Conservation (phyloP, 495 filamentous ascomycete genomes). For the Aspergillus heteromorphus region DNA sequence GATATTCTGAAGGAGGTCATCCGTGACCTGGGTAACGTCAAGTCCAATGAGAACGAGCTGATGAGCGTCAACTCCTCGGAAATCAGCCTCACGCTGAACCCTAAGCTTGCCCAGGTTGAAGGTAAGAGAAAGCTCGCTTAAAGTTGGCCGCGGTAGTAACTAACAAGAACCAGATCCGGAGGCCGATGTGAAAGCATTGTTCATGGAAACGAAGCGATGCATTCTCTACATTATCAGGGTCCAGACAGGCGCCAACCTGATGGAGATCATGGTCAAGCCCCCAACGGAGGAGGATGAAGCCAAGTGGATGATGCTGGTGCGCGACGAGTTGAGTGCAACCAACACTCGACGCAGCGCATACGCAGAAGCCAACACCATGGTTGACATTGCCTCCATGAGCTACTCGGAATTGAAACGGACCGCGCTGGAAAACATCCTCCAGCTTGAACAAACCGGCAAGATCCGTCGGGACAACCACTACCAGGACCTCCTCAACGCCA, state of each 20-base stretch:
- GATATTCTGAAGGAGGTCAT: constrained; percentile 89
- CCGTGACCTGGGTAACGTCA: constrained; percentile 87
- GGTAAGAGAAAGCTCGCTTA: constrained; percentile 31
- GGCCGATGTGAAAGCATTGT: constrained; percentile 81
- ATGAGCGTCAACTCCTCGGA: constrained; percentile 80
- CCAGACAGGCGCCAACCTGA: constrained; percentile 83
- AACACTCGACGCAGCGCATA: constrained; percentile 76
- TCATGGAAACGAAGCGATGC: constrained; percentile 97
- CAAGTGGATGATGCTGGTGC: constrained; percentile 75
- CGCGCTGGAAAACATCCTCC: constrained; percentile 89
- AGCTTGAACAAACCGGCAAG: constrained; percentile 74
- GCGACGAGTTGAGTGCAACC: constrained; percentile 70
- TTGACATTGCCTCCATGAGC: constrained; percentile 83
- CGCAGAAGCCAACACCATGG: constrained; percentile 77
- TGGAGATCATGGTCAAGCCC: constrained; percentile 91
- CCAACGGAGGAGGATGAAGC: constrained; percentile 83
- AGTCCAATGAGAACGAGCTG: constrained; percentile 91
- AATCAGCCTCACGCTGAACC: constrained; percentile 85
- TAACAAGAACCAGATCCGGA: constrained; percentile 62
- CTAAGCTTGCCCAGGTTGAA: constrained; percentile 84
- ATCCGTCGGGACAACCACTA: constrained; percentile 90
- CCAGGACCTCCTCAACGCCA: constrained; percentile 93
- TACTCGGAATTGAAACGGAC: constrained; percentile 91
- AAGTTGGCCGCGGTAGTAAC: not conserved
- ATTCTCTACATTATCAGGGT: constrained; percentile 97